Evolutionary conservation across 148 eudicot genomes (phyloP).

Genomic region (Rhododendron mucronatum): DNA sequence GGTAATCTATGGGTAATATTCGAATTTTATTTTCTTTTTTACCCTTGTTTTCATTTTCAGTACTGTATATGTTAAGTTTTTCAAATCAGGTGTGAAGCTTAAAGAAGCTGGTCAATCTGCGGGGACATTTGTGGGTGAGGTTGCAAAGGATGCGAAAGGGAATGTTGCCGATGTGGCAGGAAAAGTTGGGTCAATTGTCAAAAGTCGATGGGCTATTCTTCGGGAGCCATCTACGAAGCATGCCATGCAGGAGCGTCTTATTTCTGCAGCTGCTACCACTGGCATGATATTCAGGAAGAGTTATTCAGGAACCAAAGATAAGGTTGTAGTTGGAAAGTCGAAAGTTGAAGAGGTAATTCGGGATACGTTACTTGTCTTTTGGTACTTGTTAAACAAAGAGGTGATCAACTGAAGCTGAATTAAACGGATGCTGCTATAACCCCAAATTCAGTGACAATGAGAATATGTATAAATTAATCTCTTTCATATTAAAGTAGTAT

Average conservation of each 20-base stretch:
- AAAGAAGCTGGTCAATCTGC: constrained; percentile 91
- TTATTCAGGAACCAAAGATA: constrained; percentile 84
- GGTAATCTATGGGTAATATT: constrained; percentile 33
- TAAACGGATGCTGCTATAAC: background rate
- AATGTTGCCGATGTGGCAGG: constrained; percentile 74
- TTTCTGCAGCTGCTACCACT: constrained; percentile 92
- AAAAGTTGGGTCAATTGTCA: constrained; percentile 74
- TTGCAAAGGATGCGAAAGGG: constrained; percentile 94
- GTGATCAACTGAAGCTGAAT: constrained; percentile 25
- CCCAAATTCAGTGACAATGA: background rate
- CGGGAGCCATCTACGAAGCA: constrained; percentile 91
- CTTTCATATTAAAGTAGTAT: background rate
- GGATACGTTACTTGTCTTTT: background rate
- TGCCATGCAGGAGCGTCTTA: constrained; percentile 84
- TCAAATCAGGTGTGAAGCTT: constrained; percentile 69
- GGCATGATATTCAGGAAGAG: constrained; percentile 77
- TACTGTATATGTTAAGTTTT: background rate
- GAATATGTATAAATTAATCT: background rate
- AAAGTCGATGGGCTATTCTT: constrained; percentile 86
- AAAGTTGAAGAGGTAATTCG: constrained; percentile 90
- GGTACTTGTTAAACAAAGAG: constrained; percentile 38
- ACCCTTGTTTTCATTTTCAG: background rate
- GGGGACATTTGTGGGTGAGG: constrained; percentile 68
- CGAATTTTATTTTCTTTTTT: background rate
- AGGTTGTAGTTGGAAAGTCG: constrained; percentile 78